Conservation (phyloP, 164 flowering plant species). For the Magnolia kwangsiensis region DNA sequence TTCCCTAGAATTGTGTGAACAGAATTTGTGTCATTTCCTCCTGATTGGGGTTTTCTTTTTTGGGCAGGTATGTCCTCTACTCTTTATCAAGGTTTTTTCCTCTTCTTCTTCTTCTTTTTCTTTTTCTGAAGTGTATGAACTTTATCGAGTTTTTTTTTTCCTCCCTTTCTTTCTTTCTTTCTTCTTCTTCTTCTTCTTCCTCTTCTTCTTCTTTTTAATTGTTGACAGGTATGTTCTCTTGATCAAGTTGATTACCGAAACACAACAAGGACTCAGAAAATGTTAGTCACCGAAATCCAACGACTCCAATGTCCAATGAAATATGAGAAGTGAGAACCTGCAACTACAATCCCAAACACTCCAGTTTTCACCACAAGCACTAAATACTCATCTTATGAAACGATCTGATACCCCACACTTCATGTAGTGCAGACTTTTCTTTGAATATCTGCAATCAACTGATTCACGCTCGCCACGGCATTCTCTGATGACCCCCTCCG, state of each 20-base stretch:
- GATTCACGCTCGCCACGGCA: slow-evolving; percentile 32
- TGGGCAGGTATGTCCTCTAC: no score
- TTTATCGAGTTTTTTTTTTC: no score
- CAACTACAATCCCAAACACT: background rate
- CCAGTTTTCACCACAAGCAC: background rate
- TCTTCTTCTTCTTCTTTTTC: no score
- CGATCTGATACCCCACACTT: background rate
- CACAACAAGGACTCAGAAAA: background rate
- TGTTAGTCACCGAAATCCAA: background rate
- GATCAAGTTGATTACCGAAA: background rate
- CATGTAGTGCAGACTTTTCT: slow-evolving; percentile 6
- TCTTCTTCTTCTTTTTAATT: no score
- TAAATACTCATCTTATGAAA: background rate
- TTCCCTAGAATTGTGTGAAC: background rate
- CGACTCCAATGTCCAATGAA: background rate
- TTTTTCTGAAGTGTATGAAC: no score
- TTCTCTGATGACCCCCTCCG: slow-evolving; percentile 25
- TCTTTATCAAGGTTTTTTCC: no score
- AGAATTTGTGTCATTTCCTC: background rate
- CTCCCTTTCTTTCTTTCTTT: no score
- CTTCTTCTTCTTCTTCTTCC: background rate
- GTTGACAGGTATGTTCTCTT: background rate
- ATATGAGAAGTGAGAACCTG: background rate
- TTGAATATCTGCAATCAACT: slow-evolving; percentile 27
- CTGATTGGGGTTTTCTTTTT: background rate